These are phyloP conservation scores for Pleurostoma richardsiae DNA, from an alignment of 2,329 filamentous ascomycete genomes.

Conservation along the genomic window DNA sequence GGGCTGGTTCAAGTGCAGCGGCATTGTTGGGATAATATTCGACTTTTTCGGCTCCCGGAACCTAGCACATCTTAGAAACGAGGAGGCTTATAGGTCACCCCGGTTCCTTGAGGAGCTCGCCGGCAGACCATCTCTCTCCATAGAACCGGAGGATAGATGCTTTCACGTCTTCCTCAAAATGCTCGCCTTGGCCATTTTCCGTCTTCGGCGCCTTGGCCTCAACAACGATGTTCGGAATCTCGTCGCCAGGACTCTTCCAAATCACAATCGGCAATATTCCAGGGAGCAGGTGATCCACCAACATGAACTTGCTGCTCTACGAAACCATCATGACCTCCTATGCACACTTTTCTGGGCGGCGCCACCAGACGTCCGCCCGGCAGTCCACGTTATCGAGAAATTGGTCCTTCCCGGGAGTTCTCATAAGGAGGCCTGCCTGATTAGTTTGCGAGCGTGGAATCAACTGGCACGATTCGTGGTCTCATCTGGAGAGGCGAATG, in stretches of 20 bases:
- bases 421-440: slow-evolving; percentile 62
- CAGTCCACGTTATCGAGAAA: slow-evolving; percentile 49
- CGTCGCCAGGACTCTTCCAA: slow-evolving; percentile 57
- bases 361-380: slow-evolving; percentile 48
- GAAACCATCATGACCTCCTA: slow-evolving; percentile 66
- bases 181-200: slow-evolving; percentile 50
- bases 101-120: slow-evolving; percentile 54
- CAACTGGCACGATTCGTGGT: slow-evolving; percentile 57
- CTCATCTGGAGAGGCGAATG: slow-evolving; percentile 32
- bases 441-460: slow-evolving; percentile 59
- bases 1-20: slow-evolving; percentile 57
- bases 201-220: slow-evolving; percentile 39
- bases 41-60: slow-evolving; percentile 63
- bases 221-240: slow-evolving; percentile 57
- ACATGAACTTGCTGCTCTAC: slow-evolving; percentile 56
- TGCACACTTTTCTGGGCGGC: slow-evolving; percentile 63
- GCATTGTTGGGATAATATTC: slow-evolving; percentile 56
- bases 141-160: slow-evolving; percentile 53
- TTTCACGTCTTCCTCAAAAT: slow-evolving; percentile 66
- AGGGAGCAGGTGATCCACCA: slow-evolving; percentile 58
- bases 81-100: slow-evolving; percentile 57
- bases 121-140: slow-evolving; percentile 35
- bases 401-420: slow-evolving; percentile 55
- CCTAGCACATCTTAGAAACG: slow-evolving; percentile 58
- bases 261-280: slow-evolving; percentile 59